These are phyloP conservation scores for Agrostemma githago DNA, from an alignment of 148 eudicot species.

Conservation along the genomic window DNA sequence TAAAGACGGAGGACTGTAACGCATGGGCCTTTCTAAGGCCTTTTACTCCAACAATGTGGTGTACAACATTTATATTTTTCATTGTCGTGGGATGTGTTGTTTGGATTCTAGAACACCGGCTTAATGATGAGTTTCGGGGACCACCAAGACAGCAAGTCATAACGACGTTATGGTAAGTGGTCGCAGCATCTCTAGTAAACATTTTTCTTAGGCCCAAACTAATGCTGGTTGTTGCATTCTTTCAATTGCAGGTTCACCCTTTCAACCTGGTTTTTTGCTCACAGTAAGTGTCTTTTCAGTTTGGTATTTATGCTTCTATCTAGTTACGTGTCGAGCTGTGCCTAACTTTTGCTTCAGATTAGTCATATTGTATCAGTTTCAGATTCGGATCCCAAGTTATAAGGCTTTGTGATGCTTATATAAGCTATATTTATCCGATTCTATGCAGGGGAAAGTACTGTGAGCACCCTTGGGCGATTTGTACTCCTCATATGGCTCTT, in stretches of 20 bases:
- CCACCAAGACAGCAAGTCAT: conserved; percentile 52
- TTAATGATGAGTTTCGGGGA: conserved; percentile 71
- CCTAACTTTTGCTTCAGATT: neutral
- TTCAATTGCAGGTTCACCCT: conserved; percentile 70
- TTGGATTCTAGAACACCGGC: conserved; percentile 66
- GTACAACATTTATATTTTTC: conserved; percentile 42
- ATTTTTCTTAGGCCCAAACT: neutral
- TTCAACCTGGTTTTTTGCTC: conserved; percentile 64
- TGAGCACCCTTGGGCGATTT: conserved; percentile 57
- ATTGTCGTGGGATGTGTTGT: conserved; percentile 53
- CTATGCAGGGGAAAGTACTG: conserved; percentile 52
- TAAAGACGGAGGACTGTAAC: conserved; percentile 31
- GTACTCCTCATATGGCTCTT: conserved; percentile 74
- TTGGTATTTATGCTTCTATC: neutral
- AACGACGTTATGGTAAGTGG: conserved; percentile 54
- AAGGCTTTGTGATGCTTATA: neutral
- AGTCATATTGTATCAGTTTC: neutral
- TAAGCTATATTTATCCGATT: neutral
- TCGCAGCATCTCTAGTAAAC: neutral
- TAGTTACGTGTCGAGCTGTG: neutral
- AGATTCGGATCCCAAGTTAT: neutral
- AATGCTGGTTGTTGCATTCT: conserved; percentile 11
- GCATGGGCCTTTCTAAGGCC: conserved; percentile 68
- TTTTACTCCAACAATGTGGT: conserved; percentile 57
- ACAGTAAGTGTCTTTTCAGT: conserved; percentile 45